phyloP scores from a whole-genome alignment of 2,329 filamentous ascomycete species.

The Trematosphaeria pertusa region DNA sequence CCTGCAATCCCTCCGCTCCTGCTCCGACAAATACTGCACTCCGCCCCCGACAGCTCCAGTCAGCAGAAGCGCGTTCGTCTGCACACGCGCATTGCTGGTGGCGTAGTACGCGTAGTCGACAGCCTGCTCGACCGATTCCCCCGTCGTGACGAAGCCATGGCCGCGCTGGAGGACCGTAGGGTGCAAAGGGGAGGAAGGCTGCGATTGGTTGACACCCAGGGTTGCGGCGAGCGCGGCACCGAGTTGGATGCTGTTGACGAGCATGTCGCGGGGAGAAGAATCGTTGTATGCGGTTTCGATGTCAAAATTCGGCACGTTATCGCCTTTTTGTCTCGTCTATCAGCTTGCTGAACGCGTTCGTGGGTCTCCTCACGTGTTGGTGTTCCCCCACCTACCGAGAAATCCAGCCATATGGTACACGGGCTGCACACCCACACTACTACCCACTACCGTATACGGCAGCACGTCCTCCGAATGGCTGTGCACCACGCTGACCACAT shows the following conservation, averaged over 20 bases:
- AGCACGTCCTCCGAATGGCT: constrained; percentile 47
- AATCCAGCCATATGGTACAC: constrained; percentile 49
- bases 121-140: constrained; percentile 43
- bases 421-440: constrained; percentile 20
- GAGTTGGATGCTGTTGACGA: constrained; percentile 28
- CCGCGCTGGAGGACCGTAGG: constrained; percentile 47
- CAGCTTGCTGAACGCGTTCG: background rate
- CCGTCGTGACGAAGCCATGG: constrained; percentile 50
- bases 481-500: constrained; percentile 48
- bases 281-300: constrained; percentile 22
- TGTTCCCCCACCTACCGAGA: constrained; percentile 14
- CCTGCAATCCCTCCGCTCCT: constrained; percentile 45
- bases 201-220: constrained; percentile 25
- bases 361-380: too few species aligned
- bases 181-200: constrained; percentile 30
- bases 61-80: constrained; percentile 41
- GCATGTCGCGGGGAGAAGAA: constrained; percentile 27
- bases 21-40: constrained; percentile 34
- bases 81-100: constrained; percentile 42
- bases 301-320: constrained; percentile 34
- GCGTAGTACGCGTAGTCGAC: constrained; percentile 50
- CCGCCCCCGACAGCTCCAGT: constrained; percentile 27
- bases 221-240: constrained; percentile 28
- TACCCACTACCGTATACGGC: constrained; percentile 37
- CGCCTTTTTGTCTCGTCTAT: constrained; percentile 10